Evolutionary conservation across 768 basidiomycete species (phyloP).

Genomic region (Myochromella boudieri): DNA sequence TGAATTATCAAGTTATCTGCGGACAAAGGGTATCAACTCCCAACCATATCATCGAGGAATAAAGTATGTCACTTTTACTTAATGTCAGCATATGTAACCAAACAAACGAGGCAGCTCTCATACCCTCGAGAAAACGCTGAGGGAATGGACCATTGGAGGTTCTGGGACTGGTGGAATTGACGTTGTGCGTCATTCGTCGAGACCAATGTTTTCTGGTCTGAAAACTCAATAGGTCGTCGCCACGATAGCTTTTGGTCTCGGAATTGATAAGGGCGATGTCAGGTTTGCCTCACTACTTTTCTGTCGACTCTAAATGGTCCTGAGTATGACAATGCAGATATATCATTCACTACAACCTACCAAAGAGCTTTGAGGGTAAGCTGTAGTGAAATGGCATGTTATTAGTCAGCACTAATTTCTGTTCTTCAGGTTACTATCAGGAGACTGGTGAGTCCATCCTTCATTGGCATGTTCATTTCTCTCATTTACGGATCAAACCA

Average conservation of each 20-base stretch:
- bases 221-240: slow-evolving; percentile 56
- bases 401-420: slow-evolving; percentile 3
- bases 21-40: slow-evolving; percentile 63
- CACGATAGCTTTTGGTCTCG: slow-evolving; percentile 84
- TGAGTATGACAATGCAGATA: slow-evolving; percentile 44
- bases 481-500: neutral
- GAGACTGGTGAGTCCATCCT: slow-evolving; percentile 62
- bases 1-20: slow-evolving; percentile 61
- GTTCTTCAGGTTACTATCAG: slow-evolving; percentile 72
- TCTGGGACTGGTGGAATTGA: slow-evolving; percentile 55
- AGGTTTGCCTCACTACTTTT: slow-evolving; percentile 38
- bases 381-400: slow-evolving; percentile 1
- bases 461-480: neutral
- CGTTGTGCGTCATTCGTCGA: slow-evolving; percentile 43
- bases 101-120: slow-evolving; percentile 32
- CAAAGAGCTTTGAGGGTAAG: slow-evolving; percentile 80
- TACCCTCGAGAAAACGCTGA: slow-evolving; percentile 61
- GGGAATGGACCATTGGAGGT: slow-evolving; percentile 54
- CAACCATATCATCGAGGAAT: slow-evolving; percentile 78
- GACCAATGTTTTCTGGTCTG: neutral
- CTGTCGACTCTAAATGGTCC: neutral
- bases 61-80: slow-evolving; percentile 32
- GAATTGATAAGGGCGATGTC: slow-evolving; percentile 82
- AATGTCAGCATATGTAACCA: neutral
- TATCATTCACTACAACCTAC: slow-evolving; percentile 79